Evolutionary conservation across 805 yeast species (phyloP), one percentile per base, ranked within the genome.

Genomic region (Suhomyces sp.): DNA sequence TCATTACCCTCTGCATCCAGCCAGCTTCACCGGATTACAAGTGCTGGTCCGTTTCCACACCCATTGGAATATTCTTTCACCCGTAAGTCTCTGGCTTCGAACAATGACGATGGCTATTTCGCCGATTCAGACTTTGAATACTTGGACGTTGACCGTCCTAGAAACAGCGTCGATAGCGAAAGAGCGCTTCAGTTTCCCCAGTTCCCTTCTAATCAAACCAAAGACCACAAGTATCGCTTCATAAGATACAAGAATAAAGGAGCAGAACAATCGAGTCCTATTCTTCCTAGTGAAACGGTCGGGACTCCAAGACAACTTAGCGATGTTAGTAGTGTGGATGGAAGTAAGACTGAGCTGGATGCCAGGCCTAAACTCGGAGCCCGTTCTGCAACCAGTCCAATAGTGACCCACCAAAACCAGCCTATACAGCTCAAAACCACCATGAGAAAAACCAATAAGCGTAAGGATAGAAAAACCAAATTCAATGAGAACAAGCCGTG

Each of bases 401-500:
- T 38, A 29, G 35, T 19, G 17, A 33, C 44, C 12, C 52, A 15
- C 26, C 50, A 40, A 46, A 54, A 29, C 19, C 56, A 49, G 52
- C 59, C 54, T 3, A 75, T 80, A 23, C 76, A 74, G 45, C 74
- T 82, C 58, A 77, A 73, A 51, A 77, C 83, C 5, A 82, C 86
- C 4, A 72, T 82, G 76, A 66, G 86, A 31, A 74, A 76, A 60
- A 72, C 69, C 40, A 67, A 68, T 61, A 72, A 68, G 50, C 55
- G 66, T 48, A 77, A 75, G 54, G 73, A 69, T 29, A 67, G 71
- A 52, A 73, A 72, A 52, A 63, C 73, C 15, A 67, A 68, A 26
- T 91, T 92, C 68, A 87, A 92, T 64, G 96, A 87, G 62, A 89
- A 88, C 54, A 90, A 91, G 68, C 98, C 98, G 0, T 91, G 97